Base-by-base conservation (phyloP, 768 basidiomycete species). In the Rhodotorula kratochvilovae region DNA sequence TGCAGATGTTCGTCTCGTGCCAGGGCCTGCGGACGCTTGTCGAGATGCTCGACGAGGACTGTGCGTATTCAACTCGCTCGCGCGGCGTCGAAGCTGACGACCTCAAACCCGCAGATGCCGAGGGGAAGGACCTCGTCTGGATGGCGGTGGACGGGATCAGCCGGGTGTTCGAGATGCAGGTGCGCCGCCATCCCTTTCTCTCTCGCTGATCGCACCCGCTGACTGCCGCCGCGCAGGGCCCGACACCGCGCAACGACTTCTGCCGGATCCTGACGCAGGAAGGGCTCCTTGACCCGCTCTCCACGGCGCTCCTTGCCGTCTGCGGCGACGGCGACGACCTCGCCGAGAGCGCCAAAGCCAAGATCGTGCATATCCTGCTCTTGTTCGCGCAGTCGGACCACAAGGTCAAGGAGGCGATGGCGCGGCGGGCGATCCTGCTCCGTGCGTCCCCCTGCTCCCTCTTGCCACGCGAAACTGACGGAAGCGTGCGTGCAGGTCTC, bases 1-100 rank as follows among this genome's bases (percentile, higher is more conserved):
- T 98, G 50, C 95, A 98, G 78, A 98, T 97, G 95, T 97, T 98
- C 82, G 96, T 98, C 72, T 90, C 91, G 27, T 99, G 95, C 79
- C 93, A 95, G 31, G 96, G 96, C 10, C 84, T 99, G 63, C 90
- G 90, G 77, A 90, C 94, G 39, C 85, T 99, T 0, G 95, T 98
- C 8, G 93, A 98, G 76, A 88, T 98, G 63, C 85, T 99, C 19
- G 95, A 99, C 78, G 96, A 97, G 81, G 92, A 94, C 80, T 98
- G 93, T 82, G 85, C 13, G 69, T 45, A 4, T 11, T 2, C 25
- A 0, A 4, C 0, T 3, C 19, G 3, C 19, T 55, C 61, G 23
- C 33, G 13, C 31, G 11, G n/a, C 27, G 3, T 0, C 45, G 11
- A 2, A 11, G 35, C 46, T 55, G 46, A 57, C 19, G 0, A 6